Percentiles rank a stretch among this genome's conserved stretches.
Conservation (phyloP, 208 protist genomes). For the Leishmania lainsoni region DNA sequence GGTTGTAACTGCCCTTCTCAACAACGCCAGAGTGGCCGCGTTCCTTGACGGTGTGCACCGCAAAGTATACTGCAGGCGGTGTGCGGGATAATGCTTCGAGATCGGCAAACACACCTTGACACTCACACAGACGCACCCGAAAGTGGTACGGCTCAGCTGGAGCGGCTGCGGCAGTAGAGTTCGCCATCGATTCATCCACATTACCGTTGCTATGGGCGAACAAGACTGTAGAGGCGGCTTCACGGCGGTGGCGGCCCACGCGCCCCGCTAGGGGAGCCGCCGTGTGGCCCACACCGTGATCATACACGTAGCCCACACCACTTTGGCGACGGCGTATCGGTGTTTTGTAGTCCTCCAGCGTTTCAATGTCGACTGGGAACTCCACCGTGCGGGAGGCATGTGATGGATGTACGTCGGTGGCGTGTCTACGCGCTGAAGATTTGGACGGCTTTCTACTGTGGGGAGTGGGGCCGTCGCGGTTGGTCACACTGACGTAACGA, state of each 20-base stretch:
- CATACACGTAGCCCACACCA: slow-evolving; percentile 20
- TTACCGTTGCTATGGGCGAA: not conserved
- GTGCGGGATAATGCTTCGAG: slow-evolving; percentile 28
- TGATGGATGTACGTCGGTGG: not conserved
- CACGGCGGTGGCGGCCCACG: not conserved
- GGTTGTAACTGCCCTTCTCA: slow-evolving; percentile 41
- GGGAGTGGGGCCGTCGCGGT: slow-evolving; percentile 1
- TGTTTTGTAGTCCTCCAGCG: slow-evolving; percentile 34
- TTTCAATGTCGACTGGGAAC: slow-evolving; percentile 15
- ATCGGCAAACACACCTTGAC: slow-evolving; percentile 40
- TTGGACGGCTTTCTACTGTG: not conserved
- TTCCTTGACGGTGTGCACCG: slow-evolving; percentile 60
- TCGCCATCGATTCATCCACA: not conserved
- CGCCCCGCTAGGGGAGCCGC: not conserved
- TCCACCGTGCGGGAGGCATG: slow-evolving; percentile 12
- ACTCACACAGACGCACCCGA: slow-evolving; percentile 63
- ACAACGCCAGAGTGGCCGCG: slow-evolving; percentile 59
- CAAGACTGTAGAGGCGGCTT: not conserved
- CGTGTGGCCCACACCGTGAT: slow-evolving; percentile 9
- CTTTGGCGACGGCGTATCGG: slow-evolving; percentile 11
- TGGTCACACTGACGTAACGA: not conserved
- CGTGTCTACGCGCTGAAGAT: slow-evolving; percentile 5
- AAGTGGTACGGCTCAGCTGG: slow-evolving; percentile 29
- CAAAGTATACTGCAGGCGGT: slow-evolving; percentile 52
- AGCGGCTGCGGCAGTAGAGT: not conserved